Conservation (phyloP, 139 green algal species). For the Micractinium conductrix region DNA sequence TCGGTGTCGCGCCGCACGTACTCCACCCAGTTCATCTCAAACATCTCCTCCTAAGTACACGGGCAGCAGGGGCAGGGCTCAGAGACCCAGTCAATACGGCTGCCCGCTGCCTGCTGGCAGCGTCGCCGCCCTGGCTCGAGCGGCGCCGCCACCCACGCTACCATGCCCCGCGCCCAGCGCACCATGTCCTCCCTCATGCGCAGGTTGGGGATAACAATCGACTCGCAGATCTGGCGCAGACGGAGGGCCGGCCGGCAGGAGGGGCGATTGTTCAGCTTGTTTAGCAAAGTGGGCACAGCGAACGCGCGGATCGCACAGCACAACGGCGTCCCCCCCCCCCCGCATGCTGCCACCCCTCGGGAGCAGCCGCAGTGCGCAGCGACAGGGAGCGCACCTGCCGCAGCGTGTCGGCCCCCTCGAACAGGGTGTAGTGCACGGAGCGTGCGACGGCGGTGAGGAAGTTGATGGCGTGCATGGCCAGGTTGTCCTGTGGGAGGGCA, state of each 20-base stretch:
- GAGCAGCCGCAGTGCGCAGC: no score
- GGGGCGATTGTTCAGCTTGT: no score
- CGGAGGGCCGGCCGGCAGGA: no score
- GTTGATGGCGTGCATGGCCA: slow-evolving; percentile 91
- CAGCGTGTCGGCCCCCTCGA: slow-evolving; percentile 62
- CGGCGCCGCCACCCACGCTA: no score
- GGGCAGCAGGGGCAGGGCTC: no score
- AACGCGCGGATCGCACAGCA: no score
- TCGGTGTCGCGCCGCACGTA: slow-evolving; percentile 96
- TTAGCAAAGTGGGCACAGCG: no score
- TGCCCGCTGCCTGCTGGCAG: no score
- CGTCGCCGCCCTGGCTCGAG: neutral
- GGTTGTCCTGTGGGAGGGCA: slow-evolving; percentile 74
- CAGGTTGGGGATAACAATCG: slow-evolving; percentile 92
- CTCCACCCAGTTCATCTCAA: slow-evolving; percentile 96
- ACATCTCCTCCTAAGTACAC: slow-evolving; percentile 88
- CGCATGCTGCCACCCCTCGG: no score
- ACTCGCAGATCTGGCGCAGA: slow-evolving; percentile 85
- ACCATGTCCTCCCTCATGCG: slow-evolving; percentile 58
- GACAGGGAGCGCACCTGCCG: no score
- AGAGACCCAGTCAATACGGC: no score
- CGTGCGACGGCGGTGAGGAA: slow-evolving; percentile 93
- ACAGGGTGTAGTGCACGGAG: slow-evolving; percentile 87
- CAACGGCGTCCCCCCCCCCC: no score
- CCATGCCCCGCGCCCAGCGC: slow-evolving; percentile 35